A percentile compares a stretch with the other conserved stretches of the same genome.
Conservation (phyloP, 768 basidiomycete species). For the Boletus vinaceobasis region DNA sequence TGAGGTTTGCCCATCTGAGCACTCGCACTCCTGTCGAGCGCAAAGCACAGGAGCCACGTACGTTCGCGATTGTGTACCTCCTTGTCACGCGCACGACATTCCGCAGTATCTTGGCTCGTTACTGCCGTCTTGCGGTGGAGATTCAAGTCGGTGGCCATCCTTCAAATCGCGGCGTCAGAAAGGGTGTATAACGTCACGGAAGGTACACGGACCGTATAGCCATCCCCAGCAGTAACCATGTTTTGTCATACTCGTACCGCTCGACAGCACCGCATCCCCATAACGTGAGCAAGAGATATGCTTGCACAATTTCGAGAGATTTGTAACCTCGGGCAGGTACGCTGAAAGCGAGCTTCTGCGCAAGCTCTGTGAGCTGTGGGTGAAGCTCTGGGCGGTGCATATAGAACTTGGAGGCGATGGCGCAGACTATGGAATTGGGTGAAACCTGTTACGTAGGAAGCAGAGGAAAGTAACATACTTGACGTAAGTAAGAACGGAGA, state of each 20-base stretch:
- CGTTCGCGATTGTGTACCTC: conserved; percentile 94
- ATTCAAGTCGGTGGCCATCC: conserved; percentile 96
- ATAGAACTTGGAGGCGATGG: conserved; percentile 93
- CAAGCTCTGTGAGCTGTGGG: conserved; percentile 70
- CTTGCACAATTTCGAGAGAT: conserved; percentile 93
- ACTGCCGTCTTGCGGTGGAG: conserved; percentile 80
- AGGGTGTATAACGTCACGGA: background rate
- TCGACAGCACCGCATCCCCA: conserved; percentile 96
- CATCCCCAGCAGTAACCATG: conserved; percentile 89
- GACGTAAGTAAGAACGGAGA: conserved; percentile 95
- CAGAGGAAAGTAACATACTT: conserved; percentile 46
- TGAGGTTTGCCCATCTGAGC: conserved; percentile 98
- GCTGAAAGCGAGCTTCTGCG: conserved; percentile 83
- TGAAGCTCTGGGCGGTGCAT: conserved; percentile 78
- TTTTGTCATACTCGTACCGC: conserved; percentile 94
- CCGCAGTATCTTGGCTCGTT: conserved; percentile 64
- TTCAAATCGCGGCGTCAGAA: conserved; percentile 29
- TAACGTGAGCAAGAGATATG: conserved; percentile 81
- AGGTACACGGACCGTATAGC: conserved; percentile 57
- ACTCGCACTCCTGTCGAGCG: conserved; percentile 83
- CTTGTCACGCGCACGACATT: conserved; percentile 71
- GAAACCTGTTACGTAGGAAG: background rate
- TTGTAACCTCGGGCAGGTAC: conserved; percentile 87
- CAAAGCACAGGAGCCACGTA: conserved; percentile 88
- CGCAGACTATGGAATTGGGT: conserved; percentile 62